A percentile compares a stretch with the other conserved stretches of the same genome.
These are phyloP conservation scores for Metroxylon sagu DNA, from an alignment of 176 grass and related monocot genomes.

Conservation along the genomic window DNA sequence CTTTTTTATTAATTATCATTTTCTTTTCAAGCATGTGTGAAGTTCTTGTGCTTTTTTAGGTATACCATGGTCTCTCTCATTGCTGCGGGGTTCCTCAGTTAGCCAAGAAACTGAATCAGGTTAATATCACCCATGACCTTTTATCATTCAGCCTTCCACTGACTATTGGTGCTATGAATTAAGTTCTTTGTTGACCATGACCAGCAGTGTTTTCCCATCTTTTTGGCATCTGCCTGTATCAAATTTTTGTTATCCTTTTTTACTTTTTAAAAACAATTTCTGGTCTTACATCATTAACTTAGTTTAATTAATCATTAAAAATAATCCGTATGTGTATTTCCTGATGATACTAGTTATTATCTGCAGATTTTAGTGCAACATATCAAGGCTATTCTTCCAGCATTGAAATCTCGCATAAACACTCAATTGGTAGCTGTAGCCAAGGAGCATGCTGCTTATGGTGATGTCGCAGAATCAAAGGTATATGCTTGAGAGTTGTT, in stretches of 20 bases:
- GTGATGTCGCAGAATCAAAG: slow-evolving; percentile 90
- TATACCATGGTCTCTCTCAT: slow-evolving; percentile 84
- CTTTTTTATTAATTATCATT: not conserved
- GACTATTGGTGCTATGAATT: too few species aligned
- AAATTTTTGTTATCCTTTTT: too few species aligned
- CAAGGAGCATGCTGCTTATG: slow-evolving; percentile 85
- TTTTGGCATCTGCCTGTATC: too few species aligned
- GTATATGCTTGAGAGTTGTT: slow-evolving; percentile 32
- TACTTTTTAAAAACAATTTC: too few species aligned
- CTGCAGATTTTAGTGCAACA: slow-evolving; percentile 97
- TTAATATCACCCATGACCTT: slow-evolving; percentile 5
- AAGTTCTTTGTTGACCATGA: too few species aligned
- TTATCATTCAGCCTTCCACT: too few species aligned
- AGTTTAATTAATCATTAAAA: too few species aligned
- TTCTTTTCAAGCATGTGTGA: not conserved
- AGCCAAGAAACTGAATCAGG: slow-evolving; percentile 97
- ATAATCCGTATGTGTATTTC: too few species aligned
- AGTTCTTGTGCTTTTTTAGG: slow-evolving; percentile 33
- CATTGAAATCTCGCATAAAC: slow-evolving; percentile 85
- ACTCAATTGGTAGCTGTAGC: slow-evolving; percentile 71
- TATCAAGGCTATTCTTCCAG: slow-evolving; percentile 79
- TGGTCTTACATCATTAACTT: too few species aligned
- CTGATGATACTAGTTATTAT: slow-evolving; percentile 3
- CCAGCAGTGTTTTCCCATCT: too few species aligned
- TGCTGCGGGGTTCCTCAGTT: slow-evolving; percentile 86